Evolutionary conservation across 495 filamentous ascomycete genomes (phyloP).

Genomic region (Hyphodiscus hymeniophilus): DNA sequence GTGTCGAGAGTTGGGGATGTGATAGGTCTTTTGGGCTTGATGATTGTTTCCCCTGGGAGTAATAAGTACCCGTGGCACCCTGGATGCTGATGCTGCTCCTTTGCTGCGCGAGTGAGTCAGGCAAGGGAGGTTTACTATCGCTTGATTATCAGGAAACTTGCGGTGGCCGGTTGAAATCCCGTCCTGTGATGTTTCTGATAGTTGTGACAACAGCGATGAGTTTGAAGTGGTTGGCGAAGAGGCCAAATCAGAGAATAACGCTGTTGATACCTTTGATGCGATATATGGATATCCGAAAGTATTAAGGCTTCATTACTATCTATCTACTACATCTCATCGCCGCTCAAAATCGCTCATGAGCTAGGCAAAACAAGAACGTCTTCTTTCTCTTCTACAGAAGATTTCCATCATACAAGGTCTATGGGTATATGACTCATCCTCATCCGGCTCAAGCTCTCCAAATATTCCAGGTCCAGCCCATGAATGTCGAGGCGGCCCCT

Average conservation of each 20-base stretch:
- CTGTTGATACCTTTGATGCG: no score
- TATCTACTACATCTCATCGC: neutral
- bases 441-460: neutral
- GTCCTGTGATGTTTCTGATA: conserved; percentile 2
- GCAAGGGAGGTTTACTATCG: no score
- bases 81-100: neutral
- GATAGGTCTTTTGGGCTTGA: neutral
- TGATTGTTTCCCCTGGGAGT: no score
- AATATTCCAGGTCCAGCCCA: conserved; percentile 12
- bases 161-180: no score
- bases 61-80: no score
- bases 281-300: neutral
- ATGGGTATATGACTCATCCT: conserved; percentile 16
- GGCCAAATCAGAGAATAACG: neutral
- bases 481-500: conserved; percentile 7
- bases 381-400: conserved; percentile 19
- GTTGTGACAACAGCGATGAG: neutral
- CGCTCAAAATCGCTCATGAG: conserved; percentile 2
- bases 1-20: neutral
- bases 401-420: conserved; percentile 17
- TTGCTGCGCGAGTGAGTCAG: neutral
- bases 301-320: conserved; percentile 10
- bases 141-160: no score
- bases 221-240: neutral
- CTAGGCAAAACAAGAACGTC: neutral